These are phyloP conservation scores for Venturia aucupariae DNA, from an alignment of 2,329 filamentous ascomycete genomes.

Conservation along the genomic window DNA sequence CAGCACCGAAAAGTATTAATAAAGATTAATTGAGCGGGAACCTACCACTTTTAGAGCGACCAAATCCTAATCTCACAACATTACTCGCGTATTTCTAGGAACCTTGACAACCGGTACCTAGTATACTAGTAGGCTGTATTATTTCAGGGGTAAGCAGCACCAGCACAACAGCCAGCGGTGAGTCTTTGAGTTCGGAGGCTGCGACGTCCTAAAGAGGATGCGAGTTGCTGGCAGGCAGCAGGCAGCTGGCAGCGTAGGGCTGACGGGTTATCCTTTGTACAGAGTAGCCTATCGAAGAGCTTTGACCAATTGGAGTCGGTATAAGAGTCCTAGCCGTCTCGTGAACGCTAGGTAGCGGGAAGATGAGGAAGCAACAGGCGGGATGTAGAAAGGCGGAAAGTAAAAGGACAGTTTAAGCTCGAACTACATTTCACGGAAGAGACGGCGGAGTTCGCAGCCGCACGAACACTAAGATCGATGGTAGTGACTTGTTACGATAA, in stretches of 20 bases:
- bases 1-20: conserved; percentile 3
- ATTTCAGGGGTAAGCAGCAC: too few species aligned
- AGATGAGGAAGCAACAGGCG: background rate
- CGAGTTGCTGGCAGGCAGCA: background rate
- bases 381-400: conserved; percentile 6
- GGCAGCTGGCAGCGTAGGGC: background rate
- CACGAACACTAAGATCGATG: background rate
- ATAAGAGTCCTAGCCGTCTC: background rate
- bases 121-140: too few species aligned
- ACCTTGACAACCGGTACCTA: background rate
- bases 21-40: background rate
- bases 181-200: background rate
- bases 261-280: background rate
- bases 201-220: background rate
- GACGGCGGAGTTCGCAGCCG: background rate
- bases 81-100: background rate
- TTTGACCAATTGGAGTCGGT: background rate
- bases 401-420: background rate
- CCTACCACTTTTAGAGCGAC: background rate
- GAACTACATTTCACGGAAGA: background rate
- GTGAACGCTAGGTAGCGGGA: background rate
- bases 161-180: background rate
- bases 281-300: background rate
- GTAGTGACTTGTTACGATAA: background rate
- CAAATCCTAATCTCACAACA: background rate